Conservation (phyloP, 1,284 basidiomycete species). For the Rhodotorula sp. region DNA sequence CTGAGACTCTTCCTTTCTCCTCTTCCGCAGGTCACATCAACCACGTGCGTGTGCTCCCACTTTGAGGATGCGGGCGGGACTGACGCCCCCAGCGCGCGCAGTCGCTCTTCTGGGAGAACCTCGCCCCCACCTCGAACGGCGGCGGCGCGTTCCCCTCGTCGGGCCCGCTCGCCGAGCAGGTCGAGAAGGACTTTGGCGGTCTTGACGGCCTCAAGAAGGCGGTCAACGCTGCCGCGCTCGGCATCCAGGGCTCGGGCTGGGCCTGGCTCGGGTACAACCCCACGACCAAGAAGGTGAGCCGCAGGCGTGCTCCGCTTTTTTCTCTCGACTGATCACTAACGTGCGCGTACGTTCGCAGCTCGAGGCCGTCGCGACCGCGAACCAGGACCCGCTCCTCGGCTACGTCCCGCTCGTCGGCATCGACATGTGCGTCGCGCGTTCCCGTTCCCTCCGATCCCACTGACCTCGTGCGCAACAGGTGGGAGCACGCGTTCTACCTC, state of each 20-base stretch:
- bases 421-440: constrained; percentile 65
- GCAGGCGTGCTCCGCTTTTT: too few species aligned
- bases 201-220: constrained; percentile 73
- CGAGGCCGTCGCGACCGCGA: constrained; percentile 65
- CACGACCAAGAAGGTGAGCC: constrained; percentile 64
- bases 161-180: constrained; percentile 76
- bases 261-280: constrained; percentile 88
- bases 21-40: constrained; percentile 35
- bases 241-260: constrained; percentile 97
- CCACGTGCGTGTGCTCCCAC: constrained; percentile 15
- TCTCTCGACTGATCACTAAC: not conserved
- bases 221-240: constrained; percentile 86
- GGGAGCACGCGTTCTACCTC: constrained; percentile 66
- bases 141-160: constrained; percentile 45
- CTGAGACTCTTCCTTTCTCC: not conserved
- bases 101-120: constrained; percentile 97
- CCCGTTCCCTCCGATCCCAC: not conserved
- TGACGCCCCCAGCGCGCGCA: constrained; percentile 56
- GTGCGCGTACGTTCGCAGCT: constrained; percentile 53
- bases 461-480: not conserved
- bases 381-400: constrained; percentile 91
- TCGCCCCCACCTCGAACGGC: constrained; percentile 69
- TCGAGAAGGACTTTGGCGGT: constrained; percentile 81
- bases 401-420: constrained; percentile 91
- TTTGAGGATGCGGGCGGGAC: not conserved